A percentile compares a stretch with the other conserved stretches of the same genome.
Evolutionary conservation across 2,329 filamentous ascomycete species (phyloP).

Genomic region (Colletotrichum salicis): DNA sequence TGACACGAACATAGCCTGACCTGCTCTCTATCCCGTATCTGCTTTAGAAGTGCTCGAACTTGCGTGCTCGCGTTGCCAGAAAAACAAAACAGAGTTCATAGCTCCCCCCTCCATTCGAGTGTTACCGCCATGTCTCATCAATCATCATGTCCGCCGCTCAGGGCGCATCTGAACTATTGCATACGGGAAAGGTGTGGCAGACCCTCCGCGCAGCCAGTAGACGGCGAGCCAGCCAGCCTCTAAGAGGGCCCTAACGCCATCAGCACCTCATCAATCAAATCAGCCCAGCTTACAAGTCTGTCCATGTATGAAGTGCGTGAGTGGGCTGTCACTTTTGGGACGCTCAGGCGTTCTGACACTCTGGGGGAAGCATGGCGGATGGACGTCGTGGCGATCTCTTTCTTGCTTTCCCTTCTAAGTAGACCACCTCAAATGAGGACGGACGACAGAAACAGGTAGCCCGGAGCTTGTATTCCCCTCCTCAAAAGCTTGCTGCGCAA

Average conservation of each 20-base stretch:
- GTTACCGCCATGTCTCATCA: constrained; percentile 33
- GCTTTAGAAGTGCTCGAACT: neutral
- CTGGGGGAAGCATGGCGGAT: neutral
- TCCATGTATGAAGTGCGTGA: constrained; percentile 22
- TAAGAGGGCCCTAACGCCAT: constrained; percentile 25
- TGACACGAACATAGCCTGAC: constrained; percentile 10
- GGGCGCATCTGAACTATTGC: constrained; percentile 31
- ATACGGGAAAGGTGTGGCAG: constrained; percentile 27
- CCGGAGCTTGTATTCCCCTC: neutral
- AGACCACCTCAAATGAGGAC: neutral
- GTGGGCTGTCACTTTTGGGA: constrained; percentile 11
- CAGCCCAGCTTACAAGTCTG: constrained; percentile 12
- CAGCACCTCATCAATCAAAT: constrained; percentile 23
- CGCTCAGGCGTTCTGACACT: neutral
- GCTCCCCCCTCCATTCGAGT: constrained; percentile 21
- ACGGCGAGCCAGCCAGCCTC: constrained; percentile 13
- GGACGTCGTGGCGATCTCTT: constrained; percentile 1
- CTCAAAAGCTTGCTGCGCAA: neutral
- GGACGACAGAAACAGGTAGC: neutral
- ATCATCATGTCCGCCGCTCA: constrained; percentile 30
- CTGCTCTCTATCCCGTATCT: neutral
- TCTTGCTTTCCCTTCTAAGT: neutral
- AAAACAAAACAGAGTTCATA: constrained; percentile 32
- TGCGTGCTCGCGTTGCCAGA: neutral
- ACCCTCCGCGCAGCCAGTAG: constrained; percentile 14